Percentiles rank a stretch among this genome's conserved stretches.
Evolutionary conservation across 441 rosid species (phyloP).

Genomic region (Gossypium schwendimanii): DNA sequence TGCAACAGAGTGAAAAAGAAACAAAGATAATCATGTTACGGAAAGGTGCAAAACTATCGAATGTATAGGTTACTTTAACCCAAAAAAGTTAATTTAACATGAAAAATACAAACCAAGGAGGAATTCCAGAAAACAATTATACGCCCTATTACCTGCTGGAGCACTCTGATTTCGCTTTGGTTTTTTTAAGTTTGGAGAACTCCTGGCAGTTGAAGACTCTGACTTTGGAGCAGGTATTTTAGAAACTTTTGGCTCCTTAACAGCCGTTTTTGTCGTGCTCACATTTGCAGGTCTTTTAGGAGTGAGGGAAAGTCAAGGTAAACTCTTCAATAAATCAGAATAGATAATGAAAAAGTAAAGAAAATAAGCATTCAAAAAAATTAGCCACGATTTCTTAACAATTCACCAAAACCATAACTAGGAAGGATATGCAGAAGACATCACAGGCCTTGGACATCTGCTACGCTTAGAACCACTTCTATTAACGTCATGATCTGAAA

Average conservation of each 20-base stretch:
- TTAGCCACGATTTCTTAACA: background rate
- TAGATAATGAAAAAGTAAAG: conserved; percentile 8
- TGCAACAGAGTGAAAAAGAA: background rate
- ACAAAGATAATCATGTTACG: background rate
- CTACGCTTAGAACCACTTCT: conserved; percentile 66
- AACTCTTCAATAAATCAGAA: conserved; percentile 22
- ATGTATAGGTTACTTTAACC: background rate
- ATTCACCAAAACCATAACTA: background rate
- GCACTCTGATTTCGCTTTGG: conserved; percentile 32
- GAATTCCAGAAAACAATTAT: background rate
- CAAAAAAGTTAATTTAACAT: background rate
- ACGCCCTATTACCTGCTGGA: conserved; percentile 40
- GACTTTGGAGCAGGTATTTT: conserved; percentile 37
- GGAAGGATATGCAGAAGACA: conserved; percentile 86
- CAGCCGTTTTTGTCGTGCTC: conserved; percentile 30
- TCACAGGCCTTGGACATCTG: conserved; percentile 49
- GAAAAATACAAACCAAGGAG: background rate
- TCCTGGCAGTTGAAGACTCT: conserved; percentile 32
- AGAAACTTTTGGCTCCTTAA: conserved; percentile 41
- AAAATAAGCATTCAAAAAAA: background rate
- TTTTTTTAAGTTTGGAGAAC: conserved; percentile 26
- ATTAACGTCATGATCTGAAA: conserved; percentile 40
- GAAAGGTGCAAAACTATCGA: background rate
- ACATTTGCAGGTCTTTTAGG: conserved; percentile 48
- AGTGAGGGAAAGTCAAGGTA: conserved; percentile 66